Conservation (phyloP, 2,329 filamentous ascomycete species). For the Hymenoscyphus occultus region DNA sequence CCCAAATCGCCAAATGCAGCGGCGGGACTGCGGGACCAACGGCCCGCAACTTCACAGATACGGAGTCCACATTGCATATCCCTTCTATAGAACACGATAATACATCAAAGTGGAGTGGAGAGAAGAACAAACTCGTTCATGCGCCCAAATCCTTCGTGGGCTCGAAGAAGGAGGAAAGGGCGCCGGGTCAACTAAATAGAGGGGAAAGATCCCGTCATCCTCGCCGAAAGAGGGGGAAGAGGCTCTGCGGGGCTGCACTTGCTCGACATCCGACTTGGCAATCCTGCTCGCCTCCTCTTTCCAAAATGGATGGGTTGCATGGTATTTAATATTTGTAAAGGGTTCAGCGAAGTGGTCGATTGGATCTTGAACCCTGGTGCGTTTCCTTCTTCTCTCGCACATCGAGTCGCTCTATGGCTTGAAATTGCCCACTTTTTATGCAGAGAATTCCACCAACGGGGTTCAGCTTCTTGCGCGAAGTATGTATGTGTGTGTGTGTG, state of each 20-base stretch:
- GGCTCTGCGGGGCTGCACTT: conserved; percentile 10
- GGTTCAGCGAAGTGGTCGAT: not conserved
- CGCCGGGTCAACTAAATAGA: not conserved
- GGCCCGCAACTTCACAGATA: conserved; percentile 22
- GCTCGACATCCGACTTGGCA: not conserved
- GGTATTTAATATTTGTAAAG: too few species aligned
- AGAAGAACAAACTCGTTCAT: conserved; percentile 3
- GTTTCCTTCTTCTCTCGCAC: not conserved
- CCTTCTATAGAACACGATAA: conserved; percentile 2
- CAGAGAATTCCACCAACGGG: not conserved
- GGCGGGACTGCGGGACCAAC: conserved; percentile 21
- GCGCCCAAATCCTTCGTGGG: not conserved
- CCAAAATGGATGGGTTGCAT: not conserved
- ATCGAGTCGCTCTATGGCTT: not conserved
- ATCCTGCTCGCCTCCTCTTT: not conserved
- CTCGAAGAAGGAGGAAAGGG: not conserved
- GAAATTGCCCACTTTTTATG: not conserved
- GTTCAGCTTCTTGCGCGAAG: not conserved
- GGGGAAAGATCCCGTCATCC: not conserved
- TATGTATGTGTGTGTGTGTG: too few species aligned
- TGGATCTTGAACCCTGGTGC: not conserved
- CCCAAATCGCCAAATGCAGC: conserved; percentile 15
- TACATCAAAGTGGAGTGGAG: conserved; percentile 1
- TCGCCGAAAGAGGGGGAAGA: conserved; percentile 1
- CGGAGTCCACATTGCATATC: conserved; percentile 1